Percentiles rank a stretch among this genome's conserved stretches.
These are phyloP conservation scores for Agrocybe praecox DNA, from an alignment of 768 basidiomycete genomes.

Conservation along the genomic window DNA sequence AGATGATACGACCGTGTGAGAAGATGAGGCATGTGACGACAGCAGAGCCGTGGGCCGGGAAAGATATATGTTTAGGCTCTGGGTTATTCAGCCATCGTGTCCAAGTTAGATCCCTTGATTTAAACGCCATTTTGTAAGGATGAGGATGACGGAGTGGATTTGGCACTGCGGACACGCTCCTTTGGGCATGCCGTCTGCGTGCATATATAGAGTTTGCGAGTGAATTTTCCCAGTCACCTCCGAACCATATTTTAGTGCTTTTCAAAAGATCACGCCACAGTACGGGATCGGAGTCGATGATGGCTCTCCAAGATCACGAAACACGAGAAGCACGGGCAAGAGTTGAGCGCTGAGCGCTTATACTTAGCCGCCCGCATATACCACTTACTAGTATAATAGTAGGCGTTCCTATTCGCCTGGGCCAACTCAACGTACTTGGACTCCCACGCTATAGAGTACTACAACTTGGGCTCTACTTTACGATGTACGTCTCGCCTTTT, in stretches of 20 bases:
- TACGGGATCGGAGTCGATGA: constrained; percentile 86
- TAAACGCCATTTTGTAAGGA: constrained; percentile 92
- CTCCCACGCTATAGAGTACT: too few species aligned
- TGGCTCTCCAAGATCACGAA: constrained; percentile 85
- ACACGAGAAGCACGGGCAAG: constrained; percentile 89
- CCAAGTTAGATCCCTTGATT: constrained; percentile 81
- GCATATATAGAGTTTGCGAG: constrained; percentile 75
- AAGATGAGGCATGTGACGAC: constrained; percentile 97
- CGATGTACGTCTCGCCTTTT: too few species aligned
- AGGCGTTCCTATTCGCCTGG: too few species aligned
- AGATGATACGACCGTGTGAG: constrained; percentile 93
- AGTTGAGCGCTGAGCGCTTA: too few species aligned
- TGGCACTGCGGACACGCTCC: constrained; percentile 32
- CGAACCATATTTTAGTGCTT: constrained; percentile 87
- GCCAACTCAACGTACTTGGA: too few species aligned
- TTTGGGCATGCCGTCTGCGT: constrained; percentile 50
- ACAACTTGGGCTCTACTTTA: too few species aligned
- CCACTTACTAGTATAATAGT: too few species aligned
- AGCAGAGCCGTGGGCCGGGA: constrained; percentile 85
- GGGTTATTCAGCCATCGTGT: constrained; percentile 79
- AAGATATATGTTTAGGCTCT: constrained; percentile 75
- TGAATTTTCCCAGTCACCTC: constrained; percentile 78
- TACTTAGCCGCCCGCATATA: too few species aligned
- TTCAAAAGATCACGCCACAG: constrained; percentile 90
- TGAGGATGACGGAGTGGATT: constrained; percentile 71